These are phyloP conservation scores for Clarkia xantiana DNA, from an alignment of 345 rosid species.

Conservation along the genomic window DNA sequence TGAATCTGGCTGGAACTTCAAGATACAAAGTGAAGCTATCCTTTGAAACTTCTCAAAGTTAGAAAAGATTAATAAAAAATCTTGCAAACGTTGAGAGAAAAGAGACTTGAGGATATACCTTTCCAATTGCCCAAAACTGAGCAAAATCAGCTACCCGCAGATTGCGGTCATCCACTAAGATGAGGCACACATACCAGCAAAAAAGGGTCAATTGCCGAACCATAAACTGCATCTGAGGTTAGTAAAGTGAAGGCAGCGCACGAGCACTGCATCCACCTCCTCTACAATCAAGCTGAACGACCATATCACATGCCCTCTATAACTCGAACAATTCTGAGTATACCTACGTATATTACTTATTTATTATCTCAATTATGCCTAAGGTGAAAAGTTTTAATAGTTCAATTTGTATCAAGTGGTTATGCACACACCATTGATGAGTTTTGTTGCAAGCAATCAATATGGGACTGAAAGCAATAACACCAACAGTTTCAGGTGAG, in stretches of 20 bases:
- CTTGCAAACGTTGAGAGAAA: conserved; percentile 31
- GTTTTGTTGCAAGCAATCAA: too few species aligned
- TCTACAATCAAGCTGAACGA: conserved; percentile 44
- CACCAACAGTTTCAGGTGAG: too few species aligned
- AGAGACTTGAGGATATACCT: conserved; percentile 81
- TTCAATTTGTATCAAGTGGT: too few species aligned
- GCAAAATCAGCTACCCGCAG: conserved; percentile 99
- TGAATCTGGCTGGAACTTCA: neutral
- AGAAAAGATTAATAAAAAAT: conserved; percentile 21
- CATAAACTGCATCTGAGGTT: conserved; percentile 90
- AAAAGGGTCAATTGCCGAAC: conserved; percentile 93
- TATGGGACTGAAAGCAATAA: too few species aligned
- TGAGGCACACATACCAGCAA: conserved; percentile 92
- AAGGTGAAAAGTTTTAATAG: too few species aligned
- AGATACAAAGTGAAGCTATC: conserved; percentile 1
- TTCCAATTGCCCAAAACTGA: conserved; percentile 99
- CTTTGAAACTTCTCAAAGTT: conserved; percentile 19
- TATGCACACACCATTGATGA: too few species aligned
- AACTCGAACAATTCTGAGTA: too few species aligned
- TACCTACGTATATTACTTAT: too few species aligned
- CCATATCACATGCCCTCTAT: neutral
- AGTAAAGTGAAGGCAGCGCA: conserved; percentile 83
- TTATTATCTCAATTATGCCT: too few species aligned
- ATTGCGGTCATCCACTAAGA: conserved; percentile 99
- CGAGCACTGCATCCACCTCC: conserved; percentile 68